Evolutionary conservation across 805 yeast species (phyloP).

Genomic region (Kodamaea hsintzibuensis): DNA sequence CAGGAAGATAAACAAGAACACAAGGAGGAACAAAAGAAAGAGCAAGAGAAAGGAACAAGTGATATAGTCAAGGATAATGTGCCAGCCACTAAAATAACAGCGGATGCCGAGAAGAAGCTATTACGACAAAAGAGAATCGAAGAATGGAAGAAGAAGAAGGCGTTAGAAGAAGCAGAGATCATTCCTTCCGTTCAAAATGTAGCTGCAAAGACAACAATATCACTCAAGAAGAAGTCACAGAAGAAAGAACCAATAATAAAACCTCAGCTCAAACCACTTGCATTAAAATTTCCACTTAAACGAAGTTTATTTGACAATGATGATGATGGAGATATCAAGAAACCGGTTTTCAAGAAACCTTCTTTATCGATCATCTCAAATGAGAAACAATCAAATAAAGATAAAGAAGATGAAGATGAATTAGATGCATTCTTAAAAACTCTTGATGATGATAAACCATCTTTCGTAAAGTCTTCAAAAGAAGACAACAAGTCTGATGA

Average conservation of each 20-base stretch:
- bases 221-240: neutral
- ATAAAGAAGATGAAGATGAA: slow-evolving; percentile 26
- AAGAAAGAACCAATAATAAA: neutral
- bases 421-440: slow-evolving; percentile 16
- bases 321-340: slow-evolving; percentile 10
- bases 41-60: neutral
- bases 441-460: slow-evolving; percentile 2
- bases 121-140: slow-evolving; percentile 44
- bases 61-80: neutral
- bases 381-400: slow-evolving; percentile 24
- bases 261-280: neutral
- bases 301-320: slow-evolving; percentile 7
- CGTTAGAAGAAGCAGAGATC: slow-evolving; percentile 6
- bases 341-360: slow-evolving; percentile 4
- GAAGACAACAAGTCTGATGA: neutral
- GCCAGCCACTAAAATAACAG: neutral
- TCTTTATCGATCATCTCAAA: slow-evolving; percentile 1
- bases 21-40: slow-evolving; percentile 32
- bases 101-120: slow-evolving; percentile 15
- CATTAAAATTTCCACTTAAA: neutral
- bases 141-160: slow-evolving; percentile 52
- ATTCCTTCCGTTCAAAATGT: neutral
- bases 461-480: slow-evolving; percentile 11
- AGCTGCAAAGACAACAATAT: neutral
- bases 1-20: slow-evolving; percentile 11